Base-by-base conservation (phyloP, 2,329 filamentous ascomycete genomes). In the Beauveria medogensis region DNA sequence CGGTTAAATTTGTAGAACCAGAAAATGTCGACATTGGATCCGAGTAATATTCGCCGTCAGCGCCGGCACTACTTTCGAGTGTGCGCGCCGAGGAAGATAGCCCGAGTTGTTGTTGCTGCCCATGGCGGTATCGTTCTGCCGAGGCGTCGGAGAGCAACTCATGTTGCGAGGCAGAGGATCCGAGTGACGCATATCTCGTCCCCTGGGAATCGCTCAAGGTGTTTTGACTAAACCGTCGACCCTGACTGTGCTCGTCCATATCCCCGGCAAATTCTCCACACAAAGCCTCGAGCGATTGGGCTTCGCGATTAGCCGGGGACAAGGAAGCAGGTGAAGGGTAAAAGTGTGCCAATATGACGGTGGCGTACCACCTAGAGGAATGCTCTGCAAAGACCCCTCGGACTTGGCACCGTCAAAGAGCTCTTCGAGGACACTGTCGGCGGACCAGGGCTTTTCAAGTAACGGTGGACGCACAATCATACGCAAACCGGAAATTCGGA, bases 1-100 rank as follows among this genome's bases (percentile, higher is more conserved):
- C 74, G 64, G 86, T 79, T 73, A 92, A 81, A 64, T 84, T 78
- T 48, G 79, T 72, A 56, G 84, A 75, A 41, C 50, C 50, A 20
- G 81, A 74, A 71, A 82, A 86, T 1, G 77, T 74, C 59, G 79
- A 70, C 54, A 78, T 68, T 20, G 80, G 73, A 65, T 85, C 82
- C 65, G 81, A 78, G 67, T 87, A 86, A 72, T 86, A 87, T 53
- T 76, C 78, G 69, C 78, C 78, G 74, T 80, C 87, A 73, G 74
- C 82, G 73, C 76, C 79, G 72, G 78, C 80, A 70, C 73, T 37
- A n/a, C 37, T 81, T 75, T 77, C 82, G 81, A 84, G 78, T 58
- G 77, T 77, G 69, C 80, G 73, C 63, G 74, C 69, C 62, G 77
- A 73, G 48, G 80, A 74, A 46, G 82, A 78, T 40, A 78, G 75